phyloP scores from a whole-genome alignment of 2,329 filamentous ascomycete species.

The Aspergillus brunneoviolaceus region DNA sequence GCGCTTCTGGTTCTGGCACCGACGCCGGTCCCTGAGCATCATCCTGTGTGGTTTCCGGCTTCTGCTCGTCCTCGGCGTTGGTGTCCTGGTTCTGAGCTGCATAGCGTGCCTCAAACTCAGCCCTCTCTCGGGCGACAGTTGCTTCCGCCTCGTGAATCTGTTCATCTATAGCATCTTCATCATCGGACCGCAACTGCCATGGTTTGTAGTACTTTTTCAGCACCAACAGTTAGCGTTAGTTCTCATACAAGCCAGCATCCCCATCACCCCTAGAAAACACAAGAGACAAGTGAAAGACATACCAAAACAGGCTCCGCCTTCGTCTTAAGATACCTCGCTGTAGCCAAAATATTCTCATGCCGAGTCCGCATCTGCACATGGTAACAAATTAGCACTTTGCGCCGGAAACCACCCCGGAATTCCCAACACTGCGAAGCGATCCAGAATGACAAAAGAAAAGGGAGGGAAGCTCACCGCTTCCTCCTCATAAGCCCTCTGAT shows the following conservation, averaged over 20 bases:
- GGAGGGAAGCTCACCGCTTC: constrained; percentile 60
- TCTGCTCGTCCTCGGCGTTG: constrained; percentile 8
- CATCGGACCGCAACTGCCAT: constrained; percentile 68
- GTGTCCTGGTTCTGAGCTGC: constrained; percentile 31
- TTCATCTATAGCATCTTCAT: constrained; percentile 68
- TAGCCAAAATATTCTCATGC: constrained; percentile 69
- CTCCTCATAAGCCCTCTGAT: constrained; percentile 75
- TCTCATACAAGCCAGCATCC: not conserved
- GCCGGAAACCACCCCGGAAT: too few relatives aligned
- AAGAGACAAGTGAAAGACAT: constrained; percentile 39
- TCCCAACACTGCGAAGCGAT: not conserved
- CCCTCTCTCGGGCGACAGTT: constrained; percentile 63
- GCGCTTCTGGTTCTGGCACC: constrained; percentile 18
- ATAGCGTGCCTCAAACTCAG: constrained; percentile 58
- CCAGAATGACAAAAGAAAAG: constrained; percentile 19
- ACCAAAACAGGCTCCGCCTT: constrained; percentile 71
- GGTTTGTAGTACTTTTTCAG: constrained; percentile 74
- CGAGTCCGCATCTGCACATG: constrained; percentile 65
- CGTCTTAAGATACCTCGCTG: constrained; percentile 73
- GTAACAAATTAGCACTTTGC: constrained; percentile 22
- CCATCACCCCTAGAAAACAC: constrained; percentile 2
- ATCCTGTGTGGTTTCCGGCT: constrained; percentile 23
- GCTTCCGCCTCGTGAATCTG: constrained; percentile 68
- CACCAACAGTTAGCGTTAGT: not conserved
- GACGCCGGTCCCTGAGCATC: constrained; percentile 26